Conservation (phyloP, 1,284 basidiomycete species). For the Naganishia liquefaciens region DNA sequence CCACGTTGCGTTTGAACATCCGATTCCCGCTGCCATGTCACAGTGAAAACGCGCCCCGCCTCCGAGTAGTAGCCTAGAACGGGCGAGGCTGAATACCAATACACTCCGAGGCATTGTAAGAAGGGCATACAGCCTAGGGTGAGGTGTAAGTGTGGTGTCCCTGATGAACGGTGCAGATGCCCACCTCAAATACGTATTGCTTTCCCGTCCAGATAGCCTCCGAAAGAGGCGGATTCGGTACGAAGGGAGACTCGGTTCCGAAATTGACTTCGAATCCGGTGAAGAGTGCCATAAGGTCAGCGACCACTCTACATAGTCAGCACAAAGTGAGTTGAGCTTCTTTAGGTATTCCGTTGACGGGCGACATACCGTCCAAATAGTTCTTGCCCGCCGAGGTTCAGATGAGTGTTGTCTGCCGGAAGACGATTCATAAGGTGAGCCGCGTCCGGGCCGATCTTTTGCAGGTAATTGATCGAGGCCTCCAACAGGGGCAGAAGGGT, state of each 20-base stretch:
- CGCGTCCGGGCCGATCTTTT: conserved; percentile 56
- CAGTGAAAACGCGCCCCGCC: too few relatives aligned
- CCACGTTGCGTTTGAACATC: neutral
- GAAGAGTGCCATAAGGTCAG: conserved; percentile 50
- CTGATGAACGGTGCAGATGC: neutral
- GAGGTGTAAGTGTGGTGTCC: neutral
- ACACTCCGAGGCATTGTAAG: conserved; percentile 31
- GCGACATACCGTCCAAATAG: conserved; percentile 38
- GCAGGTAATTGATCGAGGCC: conserved; percentile 55
- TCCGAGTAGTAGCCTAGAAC: neutral
- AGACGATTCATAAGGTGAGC: conserved; percentile 55
- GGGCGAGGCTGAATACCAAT: conserved; percentile 22
- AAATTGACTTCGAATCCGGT: conserved; percentile 26
- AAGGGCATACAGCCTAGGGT: conserved; percentile 26
- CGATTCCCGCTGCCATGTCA: neutral
- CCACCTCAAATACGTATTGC: conserved; percentile 26
- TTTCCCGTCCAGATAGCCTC: conserved; percentile 33
- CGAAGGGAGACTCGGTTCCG: conserved; percentile 16
- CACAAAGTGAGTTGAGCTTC: neutral
- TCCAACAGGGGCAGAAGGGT: conserved; percentile 56
- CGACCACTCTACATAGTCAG: conserved; percentile 45
- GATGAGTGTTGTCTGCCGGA: conserved; percentile 54
- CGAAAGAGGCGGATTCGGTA: conserved; percentile 21
- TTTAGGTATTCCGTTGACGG: neutral
- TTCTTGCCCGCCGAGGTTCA: conserved; percentile 39